Evolutionary conservation across 2,329 filamentous ascomycete species (phyloP).

Genomic region (Fusarium ambrosium): DNA sequence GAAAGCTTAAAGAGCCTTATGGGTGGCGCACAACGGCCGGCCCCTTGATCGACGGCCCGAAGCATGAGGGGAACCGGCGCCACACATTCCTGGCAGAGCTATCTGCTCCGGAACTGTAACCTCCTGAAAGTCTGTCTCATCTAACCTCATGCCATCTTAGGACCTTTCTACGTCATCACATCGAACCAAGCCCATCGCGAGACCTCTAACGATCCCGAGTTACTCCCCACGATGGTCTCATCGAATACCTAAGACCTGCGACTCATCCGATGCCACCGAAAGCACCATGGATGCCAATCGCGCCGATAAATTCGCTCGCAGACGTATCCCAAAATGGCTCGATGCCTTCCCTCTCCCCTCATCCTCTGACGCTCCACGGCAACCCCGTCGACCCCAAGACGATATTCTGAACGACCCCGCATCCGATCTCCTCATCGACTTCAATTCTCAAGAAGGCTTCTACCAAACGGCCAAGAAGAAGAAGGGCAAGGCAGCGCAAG

Average conservation of each 20-base stretch:
- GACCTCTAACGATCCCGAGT: constrained; percentile 41
- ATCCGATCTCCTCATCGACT: constrained; percentile 65
- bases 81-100: constrained; percentile 40
- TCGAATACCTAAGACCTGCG: constrained; percentile 43
- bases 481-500: constrained; percentile 62
- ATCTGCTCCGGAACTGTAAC: constrained; percentile 30
- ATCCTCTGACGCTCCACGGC: constrained; percentile 38
- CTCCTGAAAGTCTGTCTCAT: constrained; percentile 37
- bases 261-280: constrained; percentile 36
- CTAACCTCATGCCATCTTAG: constrained; percentile 42
- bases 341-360: constrained; percentile 40
- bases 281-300: constrained; percentile 50
- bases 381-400: constrained; percentile 44
- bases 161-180: constrained; percentile 29
- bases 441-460: constrained; percentile 67
- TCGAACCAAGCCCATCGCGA: constrained; percentile 32
- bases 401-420: constrained; percentile 62
- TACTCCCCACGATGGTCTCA: constrained; percentile 54
- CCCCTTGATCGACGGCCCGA: constrained; percentile 43
- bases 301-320: constrained; percentile 50
- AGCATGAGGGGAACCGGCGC: constrained; percentile 40
- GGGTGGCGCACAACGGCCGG: constrained; percentile 44
- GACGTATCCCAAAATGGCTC: constrained; percentile 37
- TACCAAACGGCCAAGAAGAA: constrained; percentile 69
- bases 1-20: constrained; percentile 35